Evolutionary conservation across 78 protist genomes (phyloP).

Genomic region (Dictyostelium intermedium): DNA sequence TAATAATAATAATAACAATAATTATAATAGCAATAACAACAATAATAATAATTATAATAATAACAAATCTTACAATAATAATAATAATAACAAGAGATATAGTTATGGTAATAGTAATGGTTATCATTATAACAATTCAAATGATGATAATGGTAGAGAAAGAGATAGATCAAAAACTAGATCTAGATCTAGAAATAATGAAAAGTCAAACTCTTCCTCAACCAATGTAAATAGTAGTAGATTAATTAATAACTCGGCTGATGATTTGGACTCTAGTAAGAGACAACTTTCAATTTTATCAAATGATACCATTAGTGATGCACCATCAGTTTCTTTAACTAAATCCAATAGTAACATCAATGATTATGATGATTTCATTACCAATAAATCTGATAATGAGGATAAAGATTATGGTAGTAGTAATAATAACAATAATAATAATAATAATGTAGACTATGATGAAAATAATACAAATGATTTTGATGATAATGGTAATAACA

Average conservation of each 20-base stretch:
- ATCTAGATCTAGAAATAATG: slow-evolving; percentile 10
- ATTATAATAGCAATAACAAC: neutral
- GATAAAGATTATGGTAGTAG: neutral
- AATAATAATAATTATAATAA: neutral
- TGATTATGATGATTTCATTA: neutral
- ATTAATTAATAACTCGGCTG: neutral
- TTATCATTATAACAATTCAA: neutral
- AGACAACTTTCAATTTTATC: neutral
- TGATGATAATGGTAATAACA: neutral
- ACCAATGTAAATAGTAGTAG: neutral
- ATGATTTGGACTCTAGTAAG: neutral
- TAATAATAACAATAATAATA: neutral
- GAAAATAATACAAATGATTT: neutral
- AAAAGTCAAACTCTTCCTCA: neutral
- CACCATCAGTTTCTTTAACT: neutral
- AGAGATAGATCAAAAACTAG: slow-evolving; percentile 26
- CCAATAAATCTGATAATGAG: neutral
- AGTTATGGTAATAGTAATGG: neutral
- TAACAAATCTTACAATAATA: neutral
- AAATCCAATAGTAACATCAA: neutral
- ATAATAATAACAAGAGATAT: neutral
- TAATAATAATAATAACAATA: neutral
- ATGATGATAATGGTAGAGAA: neutral
- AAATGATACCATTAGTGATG: neutral
- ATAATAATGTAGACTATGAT: neutral